Conservation (phyloP, 164 flowering plant species). For the Stephania cephalantha region DNA sequence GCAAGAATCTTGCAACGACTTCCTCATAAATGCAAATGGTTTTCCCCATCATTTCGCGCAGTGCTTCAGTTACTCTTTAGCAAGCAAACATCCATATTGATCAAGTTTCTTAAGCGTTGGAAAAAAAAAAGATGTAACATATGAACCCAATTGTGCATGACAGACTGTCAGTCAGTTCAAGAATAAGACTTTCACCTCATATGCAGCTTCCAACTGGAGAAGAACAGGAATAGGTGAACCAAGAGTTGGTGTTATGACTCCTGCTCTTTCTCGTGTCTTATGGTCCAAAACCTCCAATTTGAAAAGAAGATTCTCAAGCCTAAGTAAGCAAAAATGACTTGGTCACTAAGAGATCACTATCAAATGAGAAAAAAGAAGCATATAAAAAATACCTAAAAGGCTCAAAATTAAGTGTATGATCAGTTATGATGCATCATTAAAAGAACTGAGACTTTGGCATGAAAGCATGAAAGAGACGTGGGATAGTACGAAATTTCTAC, state of each 20-base stretch:
- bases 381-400: neutral
- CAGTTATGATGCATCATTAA: neutral
- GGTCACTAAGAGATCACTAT: neutral
- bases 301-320: slow-evolving; percentile 68
- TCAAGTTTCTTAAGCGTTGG: neutral
- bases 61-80: neutral
- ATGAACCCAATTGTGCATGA: neutral
- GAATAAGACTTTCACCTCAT: slow-evolving; percentile 44
- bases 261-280: slow-evolving; percentile 94
- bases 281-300: slow-evolving; percentile 93
- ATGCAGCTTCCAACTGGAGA: slow-evolving; percentile 64
- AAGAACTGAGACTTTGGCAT: neutral
- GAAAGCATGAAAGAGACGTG: neutral
- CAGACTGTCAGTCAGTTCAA: neutral
- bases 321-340: slow-evolving; percentile 22
- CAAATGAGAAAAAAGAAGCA: slow-evolving; percentile 1
- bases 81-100: neutral
- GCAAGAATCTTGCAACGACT: neutral
- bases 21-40: neutral
- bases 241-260: slow-evolving; percentile 75
- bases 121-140: neutral
- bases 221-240: slow-evolving; percentile 81
- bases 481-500: neutral
- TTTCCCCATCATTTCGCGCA: neutral
- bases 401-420: neutral